Evolutionary conservation across 306 rosid species (phyloP).

Genomic region (Glycine soja): DNA sequence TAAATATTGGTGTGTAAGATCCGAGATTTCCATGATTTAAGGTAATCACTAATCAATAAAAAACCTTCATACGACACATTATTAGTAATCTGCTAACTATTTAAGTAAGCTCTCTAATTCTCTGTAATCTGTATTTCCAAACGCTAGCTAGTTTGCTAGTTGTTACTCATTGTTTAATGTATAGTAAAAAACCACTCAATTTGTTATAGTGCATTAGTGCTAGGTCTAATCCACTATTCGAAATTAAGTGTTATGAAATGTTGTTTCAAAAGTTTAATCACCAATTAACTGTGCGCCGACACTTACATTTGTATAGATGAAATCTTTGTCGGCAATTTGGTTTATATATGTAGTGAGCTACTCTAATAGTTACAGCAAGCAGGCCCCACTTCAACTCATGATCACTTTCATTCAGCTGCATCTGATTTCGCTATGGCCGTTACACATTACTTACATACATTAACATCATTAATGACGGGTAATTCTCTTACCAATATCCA

Average conservation of each 20-base stretch:
- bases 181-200: not conserved
- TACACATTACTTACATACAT: conserved; percentile 6
- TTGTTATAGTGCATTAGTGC: not conserved
- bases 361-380: not conserved
- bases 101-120: conserved; percentile 23
- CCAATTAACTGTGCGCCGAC: conserved; percentile 61
- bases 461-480: conserved; percentile 32
- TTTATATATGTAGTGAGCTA: conserved; percentile 31
- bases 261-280: not conserved
- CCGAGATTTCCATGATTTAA: conserved; percentile 51
- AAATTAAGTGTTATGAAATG: conserved; percentile 24
- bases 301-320: conserved; percentile 43
- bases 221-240: not conserved
- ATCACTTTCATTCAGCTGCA: conserved; percentile 23
- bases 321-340: conserved; percentile 53
- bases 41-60: conserved; percentile 22
- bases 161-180: conserved; percentile 42
- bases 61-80: conserved; percentile 24
- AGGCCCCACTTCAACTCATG: conserved; percentile 26
- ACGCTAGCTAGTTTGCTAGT: not conserved
- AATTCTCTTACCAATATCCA: conserved; percentile 36
- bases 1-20: conserved; percentile 19
- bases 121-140: conserved; percentile 2
- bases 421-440: conserved; percentile 24
- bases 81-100: conserved; percentile 38